Percentiles rank a stretch among this genome's conserved stretches.
Conservation (phyloP, 257 asterid genomes). For the Echites panduratus region DNA sequence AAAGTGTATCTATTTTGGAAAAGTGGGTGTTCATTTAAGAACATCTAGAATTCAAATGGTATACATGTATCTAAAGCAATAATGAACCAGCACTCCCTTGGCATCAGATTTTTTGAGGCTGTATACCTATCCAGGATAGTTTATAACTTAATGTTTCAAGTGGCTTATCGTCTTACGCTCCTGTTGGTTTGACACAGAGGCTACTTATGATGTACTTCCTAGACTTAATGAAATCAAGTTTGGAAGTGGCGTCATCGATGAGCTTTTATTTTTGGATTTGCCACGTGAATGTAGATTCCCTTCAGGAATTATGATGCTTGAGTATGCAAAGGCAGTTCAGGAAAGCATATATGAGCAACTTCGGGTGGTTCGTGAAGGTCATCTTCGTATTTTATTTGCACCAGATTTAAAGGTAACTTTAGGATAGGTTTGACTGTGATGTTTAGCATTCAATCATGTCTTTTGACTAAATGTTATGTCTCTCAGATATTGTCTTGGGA, state of each 20-base stretch:
- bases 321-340: slow-evolving; percentile 90
- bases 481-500: slow-evolving; percentile 87
- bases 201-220: slow-evolving; percentile 95
- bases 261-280: slow-evolving; percentile 90
- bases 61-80: not conserved
- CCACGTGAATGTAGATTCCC: slow-evolving; percentile 87
- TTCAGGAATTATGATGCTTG: slow-evolving; percentile 93
- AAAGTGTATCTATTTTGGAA: not conserved
- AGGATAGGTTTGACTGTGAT: slow-evolving; percentile 4
- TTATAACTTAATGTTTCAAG: not conserved
- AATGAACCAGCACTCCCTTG: not conserved
- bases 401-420: slow-evolving; percentile 79
- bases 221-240: slow-evolving; percentile 95
- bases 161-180: not conserved
- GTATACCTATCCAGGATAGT: not conserved
- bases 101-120: too few relatives aligned
- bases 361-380: slow-evolving; percentile 97
- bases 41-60: not conserved
- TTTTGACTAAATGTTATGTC: slow-evolving; percentile 4
- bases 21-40: not conserved
- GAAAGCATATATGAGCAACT: slow-evolving; percentile 94
- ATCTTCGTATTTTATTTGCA: slow-evolving; percentile 81
- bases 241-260: slow-evolving; percentile 83
- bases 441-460: not conserved
- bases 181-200: slow-evolving; percentile 49